Conservation (phyloP, 305 asterid species). For the Stenogyne calaminthoides region DNA sequence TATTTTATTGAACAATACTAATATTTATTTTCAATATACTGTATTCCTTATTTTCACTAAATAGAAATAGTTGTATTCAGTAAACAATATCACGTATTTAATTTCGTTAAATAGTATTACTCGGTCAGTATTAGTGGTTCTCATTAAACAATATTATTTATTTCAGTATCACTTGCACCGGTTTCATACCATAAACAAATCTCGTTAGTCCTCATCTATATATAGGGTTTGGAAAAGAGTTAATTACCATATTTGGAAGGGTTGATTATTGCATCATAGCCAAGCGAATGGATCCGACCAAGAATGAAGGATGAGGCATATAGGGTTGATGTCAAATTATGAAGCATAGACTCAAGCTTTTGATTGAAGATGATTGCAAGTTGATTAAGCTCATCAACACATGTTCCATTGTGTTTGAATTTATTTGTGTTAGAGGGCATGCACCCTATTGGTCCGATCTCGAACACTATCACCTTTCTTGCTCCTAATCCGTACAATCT, state of each 20-base stretch:
- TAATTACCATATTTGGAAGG: conserved; percentile 56
- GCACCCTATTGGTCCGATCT: conserved; percentile 83
- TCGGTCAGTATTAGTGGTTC: no score
- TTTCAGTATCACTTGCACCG: no score
- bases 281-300: conserved; percentile 53
- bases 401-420: conserved; percentile 39
- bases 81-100: no score
- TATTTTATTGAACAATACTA: no score
- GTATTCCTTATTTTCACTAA: no score
- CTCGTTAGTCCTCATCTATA: no score
- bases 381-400: conserved; percentile 52
- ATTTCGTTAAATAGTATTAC: no score
- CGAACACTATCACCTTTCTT: conserved; percentile 60
- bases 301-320: conserved; percentile 49
- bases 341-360: conserved; percentile 44
- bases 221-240: not conserved
- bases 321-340: conserved; percentile 40
- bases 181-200: no score
- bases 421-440: conserved; percentile 50
- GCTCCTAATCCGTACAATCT: conserved; percentile 64
- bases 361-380: conserved; percentile 46
- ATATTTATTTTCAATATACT: no score
- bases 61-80: no score
- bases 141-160: no score
- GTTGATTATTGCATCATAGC: conserved; percentile 52